Base-by-base conservation (phyloP, 106 monocot species). In the Agapanthus africanus region DNA sequence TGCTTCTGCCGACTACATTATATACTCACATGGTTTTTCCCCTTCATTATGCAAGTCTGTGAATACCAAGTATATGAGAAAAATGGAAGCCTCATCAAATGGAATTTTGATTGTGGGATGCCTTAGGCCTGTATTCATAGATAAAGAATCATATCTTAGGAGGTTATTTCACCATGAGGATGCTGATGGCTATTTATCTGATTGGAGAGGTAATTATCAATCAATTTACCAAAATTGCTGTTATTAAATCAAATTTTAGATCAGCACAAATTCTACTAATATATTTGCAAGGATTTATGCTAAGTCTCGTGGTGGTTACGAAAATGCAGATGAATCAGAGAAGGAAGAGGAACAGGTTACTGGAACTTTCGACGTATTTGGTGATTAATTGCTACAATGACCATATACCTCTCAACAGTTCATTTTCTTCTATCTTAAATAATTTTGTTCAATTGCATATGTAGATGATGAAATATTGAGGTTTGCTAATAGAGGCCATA, bases 71-170 rank as follows among this genome's bases (percentile, higher is more conserved):
- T 41, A 67, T 54, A 65, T 14, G 54, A 67, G 78, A 63, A 86
- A 72, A 74, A 81, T 83, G 79, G 81, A 81, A 16, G 37, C 64
- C 33, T 88, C 93, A 67, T 81, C 88, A 51, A 93, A 93, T 80
- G 81, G 82, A 9, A 60, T 93, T 60, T 81, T 71, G n/a, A 81
- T 93, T 54, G 59, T 81, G 34, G 93, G 93, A 60, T 84, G 57
- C 67, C 79, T 91, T 30, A 79, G 87, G 73, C 88, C 85, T 79
- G 85, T 77, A 44, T 83, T 83, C 40, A 30, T 72, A 57, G 93
- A 88, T 61, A 88, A 93, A 73, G 88, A 83, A 70, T 79, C 78
- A 71, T 83, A 85, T 80, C 60, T 85, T 73, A 73, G 93, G 72
- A 72, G 81, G 38, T 73, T 86, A 72, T 84, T 83, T 38, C 47